Conservation (phyloP, 306 rosid genomes). For the Fagus crenata region DNA sequence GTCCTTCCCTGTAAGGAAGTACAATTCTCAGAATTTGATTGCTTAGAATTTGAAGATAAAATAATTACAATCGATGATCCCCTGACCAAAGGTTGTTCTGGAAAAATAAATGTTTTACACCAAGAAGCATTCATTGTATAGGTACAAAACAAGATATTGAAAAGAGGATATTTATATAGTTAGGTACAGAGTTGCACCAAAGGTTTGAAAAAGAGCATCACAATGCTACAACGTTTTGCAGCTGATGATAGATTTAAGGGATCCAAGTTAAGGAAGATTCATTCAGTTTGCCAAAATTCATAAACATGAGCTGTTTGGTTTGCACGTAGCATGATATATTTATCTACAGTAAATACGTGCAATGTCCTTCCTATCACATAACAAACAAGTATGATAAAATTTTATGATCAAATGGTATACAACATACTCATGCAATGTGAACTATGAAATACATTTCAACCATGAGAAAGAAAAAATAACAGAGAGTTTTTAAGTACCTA, state of each 20-base stretch:
- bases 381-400: not conserved
- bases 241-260: too few species aligned
- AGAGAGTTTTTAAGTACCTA: constrained; percentile 44
- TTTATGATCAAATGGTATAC: not conserved
- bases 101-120: too few species aligned
- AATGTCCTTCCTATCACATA: not conserved
- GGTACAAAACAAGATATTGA: too few species aligned
- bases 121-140: too few species aligned
- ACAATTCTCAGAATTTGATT: constrained; percentile 19
- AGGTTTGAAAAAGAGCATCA: too few species aligned
- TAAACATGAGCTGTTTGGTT: too few species aligned
- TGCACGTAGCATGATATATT: not conserved
- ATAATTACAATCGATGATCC: not conserved
- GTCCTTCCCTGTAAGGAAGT: constrained; percentile 58
- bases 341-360: not conserved
- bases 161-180: too few species aligned
- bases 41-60: constrained; percentile 21
- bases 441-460: not conserved
- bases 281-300: too few species aligned
- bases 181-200: too few species aligned
- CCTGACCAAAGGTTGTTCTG: too few species aligned
- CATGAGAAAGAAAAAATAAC: not conserved
- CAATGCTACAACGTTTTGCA: too few species aligned
- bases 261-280: too few species aligned
- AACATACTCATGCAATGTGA: not conserved